Evolutionary conservation across 805 yeast species (phyloP).

Genomic region (Monosporozyma servazzii): DNA sequence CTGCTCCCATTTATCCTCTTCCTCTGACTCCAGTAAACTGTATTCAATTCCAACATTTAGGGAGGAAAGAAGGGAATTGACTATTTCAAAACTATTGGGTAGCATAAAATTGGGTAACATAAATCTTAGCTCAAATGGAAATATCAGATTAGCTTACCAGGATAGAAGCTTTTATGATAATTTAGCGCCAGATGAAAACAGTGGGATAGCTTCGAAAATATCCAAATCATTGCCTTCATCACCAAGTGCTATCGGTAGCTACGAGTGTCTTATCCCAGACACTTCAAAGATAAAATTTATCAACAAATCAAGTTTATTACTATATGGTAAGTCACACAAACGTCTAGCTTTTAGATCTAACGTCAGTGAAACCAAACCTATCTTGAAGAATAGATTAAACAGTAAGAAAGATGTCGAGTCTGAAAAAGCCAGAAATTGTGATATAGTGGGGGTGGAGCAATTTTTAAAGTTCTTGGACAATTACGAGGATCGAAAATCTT

Average conservation of each 20-base stretch:
- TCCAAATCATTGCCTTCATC: background rate
- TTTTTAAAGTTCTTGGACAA: conserved; percentile 31
- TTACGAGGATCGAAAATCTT: conserved; percentile 30
- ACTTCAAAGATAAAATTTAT: conserved; percentile 4
- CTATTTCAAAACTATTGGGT: conserved; percentile 12
- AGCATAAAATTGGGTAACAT: conserved; percentile 13
- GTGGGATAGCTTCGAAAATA: background rate
- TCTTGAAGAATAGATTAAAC: conserved; percentile 32
- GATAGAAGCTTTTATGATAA: conserved; percentile 16
- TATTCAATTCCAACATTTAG: conserved; percentile 38
- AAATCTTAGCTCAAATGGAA: background rate
- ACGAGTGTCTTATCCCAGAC: background rate
- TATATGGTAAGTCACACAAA: conserved; percentile 6
- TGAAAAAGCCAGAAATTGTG: conserved; percentile 32
- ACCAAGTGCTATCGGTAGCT: background rate
- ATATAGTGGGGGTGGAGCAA: conserved; percentile 30
- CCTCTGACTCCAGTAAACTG: conserved; percentile 7
- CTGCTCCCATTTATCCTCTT: background rate
- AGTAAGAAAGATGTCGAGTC: conserved; percentile 30
- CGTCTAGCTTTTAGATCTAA: background rate
- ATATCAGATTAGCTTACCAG: conserved; percentile 6
- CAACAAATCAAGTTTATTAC: conserved; percentile 4
- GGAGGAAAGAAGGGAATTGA: conserved; percentile 7
- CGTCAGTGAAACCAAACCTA: conserved; percentile 23
- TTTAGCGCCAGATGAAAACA: conserved; percentile 1